Percentiles rank a stretch among this genome's conserved stretches.
phyloP scores from a whole-genome alignment of 441 rosid genomes.

The Eugenia klotzschiana region DNA sequence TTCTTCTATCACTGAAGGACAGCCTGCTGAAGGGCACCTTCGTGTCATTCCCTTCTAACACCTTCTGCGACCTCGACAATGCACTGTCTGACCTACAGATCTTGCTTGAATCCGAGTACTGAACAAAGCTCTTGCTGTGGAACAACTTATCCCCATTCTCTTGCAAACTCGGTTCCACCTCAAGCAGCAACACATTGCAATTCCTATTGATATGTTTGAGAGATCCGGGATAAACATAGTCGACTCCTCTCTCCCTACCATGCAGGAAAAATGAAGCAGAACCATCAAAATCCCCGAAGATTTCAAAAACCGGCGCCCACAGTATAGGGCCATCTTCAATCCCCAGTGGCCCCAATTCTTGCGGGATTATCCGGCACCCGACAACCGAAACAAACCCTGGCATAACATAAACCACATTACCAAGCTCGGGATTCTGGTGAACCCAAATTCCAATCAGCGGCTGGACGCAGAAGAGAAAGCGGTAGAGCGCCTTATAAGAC shows the following conservation, averaged over 20 bases:
- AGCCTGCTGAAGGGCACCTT: slow-evolving; percentile 42
- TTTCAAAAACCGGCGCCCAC: slow-evolving; percentile 79
- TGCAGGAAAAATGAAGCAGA: slow-evolving; percentile 47
- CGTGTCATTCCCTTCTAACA: slow-evolving; percentile 15
- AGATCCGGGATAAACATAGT: slow-evolving; percentile 50
- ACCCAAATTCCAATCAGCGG: slow-evolving; percentile 78
- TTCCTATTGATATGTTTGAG: slow-evolving; percentile 30
- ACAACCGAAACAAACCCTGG: slow-evolving; percentile 66
- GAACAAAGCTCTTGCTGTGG: slow-evolving; percentile 25
- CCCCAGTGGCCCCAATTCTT: slow-evolving; percentile 68
- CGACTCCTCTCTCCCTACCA: slow-evolving; percentile 46
- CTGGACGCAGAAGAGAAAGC: slow-evolving; percentile 44
- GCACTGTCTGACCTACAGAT: slow-evolving; percentile 27
- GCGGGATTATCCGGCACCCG: slow-evolving; percentile 72
- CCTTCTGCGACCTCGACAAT: slow-evolving; percentile 17
- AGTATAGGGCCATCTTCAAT: slow-evolving; percentile 57
- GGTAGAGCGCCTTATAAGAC: slow-evolving; percentile 49
- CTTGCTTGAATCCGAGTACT: slow-evolving; percentile 17
- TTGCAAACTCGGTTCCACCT: slow-evolving; percentile 44
- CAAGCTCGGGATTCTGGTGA: slow-evolving; percentile 81
- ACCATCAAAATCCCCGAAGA: slow-evolving; percentile 46
- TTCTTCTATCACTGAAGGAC: slow-evolving; percentile 55
- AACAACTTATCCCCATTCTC: slow-evolving; percentile 10
- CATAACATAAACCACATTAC: slow-evolving; percentile 73
- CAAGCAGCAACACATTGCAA: slow-evolving; percentile 66